These are phyloP conservation scores for Phytophthora tentaculata DNA, from an alignment of 352 stramenopile genomes.

Conservation along the genomic window DNA sequence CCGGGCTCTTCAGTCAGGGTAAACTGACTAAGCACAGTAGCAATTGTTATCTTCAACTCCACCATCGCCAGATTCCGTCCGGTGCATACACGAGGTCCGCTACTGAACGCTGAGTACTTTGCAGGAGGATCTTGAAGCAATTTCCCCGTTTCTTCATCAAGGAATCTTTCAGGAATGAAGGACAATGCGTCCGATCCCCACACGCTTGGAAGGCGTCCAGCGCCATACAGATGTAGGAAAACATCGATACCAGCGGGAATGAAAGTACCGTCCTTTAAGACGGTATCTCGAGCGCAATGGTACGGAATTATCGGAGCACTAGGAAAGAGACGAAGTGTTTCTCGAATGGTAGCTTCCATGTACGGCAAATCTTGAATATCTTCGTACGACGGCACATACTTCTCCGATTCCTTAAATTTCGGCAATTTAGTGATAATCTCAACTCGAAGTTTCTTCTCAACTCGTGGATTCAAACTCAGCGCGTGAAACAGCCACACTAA, in stretches of 20 bases:
- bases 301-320: slow-evolving; percentile 48
- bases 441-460: slow-evolving; percentile 32
- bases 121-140: slow-evolving; percentile 5
- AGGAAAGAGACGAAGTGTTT: slow-evolving; percentile 25
- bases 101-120: slow-evolving; percentile 19
- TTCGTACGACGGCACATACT: slow-evolving; percentile 16
- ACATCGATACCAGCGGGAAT: slow-evolving; percentile 30
- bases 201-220: slow-evolving; percentile 38
- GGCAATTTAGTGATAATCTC: slow-evolving; percentile 39
- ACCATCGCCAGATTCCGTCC: slow-evolving; percentile 23
- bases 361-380: slow-evolving; percentile 22
- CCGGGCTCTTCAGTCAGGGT: slow-evolving; percentile 6
- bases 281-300: slow-evolving; percentile 36
- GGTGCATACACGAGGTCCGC: slow-evolving; percentile 13
- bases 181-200: slow-evolving; percentile 43
- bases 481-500: slow-evolving; percentile 61
- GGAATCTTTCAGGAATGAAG: slow-evolving; percentile 50
- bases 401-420: neutral
- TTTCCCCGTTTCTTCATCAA: slow-evolving; percentile 27
- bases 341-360: slow-evolving; percentile 27
- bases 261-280: slow-evolving; percentile 50
- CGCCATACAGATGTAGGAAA: slow-evolving; percentile 40
- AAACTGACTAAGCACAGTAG: slow-evolving; percentile 13
- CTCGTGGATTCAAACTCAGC: slow-evolving; percentile 44
- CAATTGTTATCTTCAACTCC: slow-evolving; percentile 31